Evolutionary conservation across 257 asterid species (phyloP).

Genomic region (Salvia miltiorrhiza): DNA sequence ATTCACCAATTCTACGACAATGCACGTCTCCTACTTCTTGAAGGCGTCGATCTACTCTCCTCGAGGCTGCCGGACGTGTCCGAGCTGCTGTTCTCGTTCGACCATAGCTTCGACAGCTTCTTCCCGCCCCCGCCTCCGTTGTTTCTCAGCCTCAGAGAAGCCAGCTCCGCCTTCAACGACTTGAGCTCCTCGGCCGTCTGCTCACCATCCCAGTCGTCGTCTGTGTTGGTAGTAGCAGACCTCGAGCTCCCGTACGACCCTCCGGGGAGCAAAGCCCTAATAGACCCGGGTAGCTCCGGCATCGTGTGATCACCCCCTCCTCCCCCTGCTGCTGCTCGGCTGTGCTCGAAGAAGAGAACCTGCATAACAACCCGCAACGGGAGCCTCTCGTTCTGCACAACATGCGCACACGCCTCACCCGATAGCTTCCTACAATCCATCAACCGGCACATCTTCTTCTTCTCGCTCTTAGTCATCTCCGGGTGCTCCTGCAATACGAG

Average conservation of each 20-base stretch:
- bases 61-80: conserved; percentile 74
- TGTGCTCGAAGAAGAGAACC: conserved; percentile 78
- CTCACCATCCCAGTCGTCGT: conserved; percentile 67
- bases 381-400: conserved; percentile 78
- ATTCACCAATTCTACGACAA: conserved; percentile 22
- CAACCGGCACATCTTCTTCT: conserved; percentile 62
- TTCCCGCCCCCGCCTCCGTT: neutral
- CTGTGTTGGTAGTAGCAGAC: conserved; percentile 74
- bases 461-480: conserved; percentile 62
- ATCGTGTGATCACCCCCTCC: conserved; percentile 43
- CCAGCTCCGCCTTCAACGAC: conserved; percentile 54
- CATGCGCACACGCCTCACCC: conserved; percentile 70
- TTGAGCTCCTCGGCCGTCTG: conserved; percentile 56
- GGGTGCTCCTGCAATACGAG: conserved; percentile 57
- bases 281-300: conserved; percentile 41
- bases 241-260: conserved; percentile 73
- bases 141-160: conserved; percentile 43
- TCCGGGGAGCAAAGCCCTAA: conserved; percentile 43
- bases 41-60: conserved; percentile 57
- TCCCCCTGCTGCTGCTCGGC: conserved; percentile 44
- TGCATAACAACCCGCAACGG: conserved; percentile 78
- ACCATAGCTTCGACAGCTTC: conserved; percentile 53
- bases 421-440: conserved; percentile 84
- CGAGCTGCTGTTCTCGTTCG: conserved; percentile 67
- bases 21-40: conserved; percentile 57